Conservation (phyloP, 257 asterid species). For the Solanum pinnatisectum region DNA sequence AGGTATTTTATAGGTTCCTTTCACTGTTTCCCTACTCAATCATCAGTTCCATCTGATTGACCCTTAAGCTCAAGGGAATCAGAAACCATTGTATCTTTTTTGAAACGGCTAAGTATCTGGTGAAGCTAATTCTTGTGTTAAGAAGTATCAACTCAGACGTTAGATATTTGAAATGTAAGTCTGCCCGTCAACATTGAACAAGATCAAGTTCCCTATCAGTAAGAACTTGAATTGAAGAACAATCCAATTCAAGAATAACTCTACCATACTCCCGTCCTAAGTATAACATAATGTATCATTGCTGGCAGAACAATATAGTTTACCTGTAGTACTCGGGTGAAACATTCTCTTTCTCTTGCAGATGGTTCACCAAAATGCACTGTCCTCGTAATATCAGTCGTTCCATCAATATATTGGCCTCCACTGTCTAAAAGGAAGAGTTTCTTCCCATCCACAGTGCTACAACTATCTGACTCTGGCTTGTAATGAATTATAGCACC, state of each 20-base stretch:
- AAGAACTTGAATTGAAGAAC: neutral
- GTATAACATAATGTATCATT: neutral
- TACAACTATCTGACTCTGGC: conserved; percentile 69
- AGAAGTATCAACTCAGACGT: neutral
- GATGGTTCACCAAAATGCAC: conserved; percentile 92
- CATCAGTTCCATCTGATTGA: neutral
- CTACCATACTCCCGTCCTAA: neutral
- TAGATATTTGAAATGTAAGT: neutral
- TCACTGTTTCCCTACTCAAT: neutral
- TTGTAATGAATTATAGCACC: conserved; percentile 95
- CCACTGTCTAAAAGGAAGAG: conserved; percentile 95
- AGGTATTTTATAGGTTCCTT: neutral
- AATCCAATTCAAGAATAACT: neutral
- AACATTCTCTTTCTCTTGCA: conserved; percentile 80
- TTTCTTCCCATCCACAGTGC: conserved; percentile 60
- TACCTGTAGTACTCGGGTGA: conserved; percentile 94
- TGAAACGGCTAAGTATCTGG: neutral
- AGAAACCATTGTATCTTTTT: neutral
- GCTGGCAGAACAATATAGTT: neutral
- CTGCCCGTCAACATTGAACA: neutral
- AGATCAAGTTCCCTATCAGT: neutral
- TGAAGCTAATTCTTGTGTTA: neutral
- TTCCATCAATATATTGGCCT: conserved; percentile 93
- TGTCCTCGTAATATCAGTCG: conserved; percentile 90
- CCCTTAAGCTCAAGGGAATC: neutral